Evolutionary conservation across 768 basidiomycete genomes (phyloP).

Genomic region (Cubamyces sp.): DNA sequence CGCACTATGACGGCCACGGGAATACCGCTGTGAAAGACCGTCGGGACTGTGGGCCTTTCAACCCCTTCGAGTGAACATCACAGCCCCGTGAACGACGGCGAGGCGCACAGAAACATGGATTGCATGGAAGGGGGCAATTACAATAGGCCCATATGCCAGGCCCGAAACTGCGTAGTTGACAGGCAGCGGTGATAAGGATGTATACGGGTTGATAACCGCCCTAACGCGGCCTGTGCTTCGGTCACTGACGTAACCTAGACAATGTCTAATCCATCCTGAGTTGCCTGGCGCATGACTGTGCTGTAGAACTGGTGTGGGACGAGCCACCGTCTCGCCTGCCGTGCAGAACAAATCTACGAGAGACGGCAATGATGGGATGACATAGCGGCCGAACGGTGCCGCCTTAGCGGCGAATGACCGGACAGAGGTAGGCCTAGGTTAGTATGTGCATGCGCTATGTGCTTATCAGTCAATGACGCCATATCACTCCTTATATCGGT

Average conservation of each 20-base stretch:
- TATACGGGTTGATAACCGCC: neutral
- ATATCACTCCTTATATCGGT: too few relatives aligned
- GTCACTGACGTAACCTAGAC: neutral
- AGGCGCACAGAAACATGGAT: constrained; percentile 9
- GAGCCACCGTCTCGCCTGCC: neutral
- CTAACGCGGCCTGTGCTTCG: neutral
- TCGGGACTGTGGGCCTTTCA: neutral
- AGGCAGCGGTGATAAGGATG: constrained; percentile 8
- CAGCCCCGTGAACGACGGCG: neutral
- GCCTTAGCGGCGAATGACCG: too few relatives aligned
- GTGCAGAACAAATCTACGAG: too few relatives aligned
- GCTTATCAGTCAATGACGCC: too few relatives aligned
- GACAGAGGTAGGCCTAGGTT: too few relatives aligned
- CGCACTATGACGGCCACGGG: neutral
- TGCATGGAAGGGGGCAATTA: too few relatives aligned
- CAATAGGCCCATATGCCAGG: neutral
- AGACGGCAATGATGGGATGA: too few relatives aligned
- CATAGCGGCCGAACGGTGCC: too few relatives aligned
- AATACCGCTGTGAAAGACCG: neutral
- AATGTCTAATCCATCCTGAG: neutral
- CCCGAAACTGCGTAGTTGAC: neutral
- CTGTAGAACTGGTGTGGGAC: neutral
- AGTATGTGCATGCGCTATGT: too few relatives aligned
- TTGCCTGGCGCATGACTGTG: constrained; percentile 16
- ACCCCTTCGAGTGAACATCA: constrained; percentile 5